Conservation (phyloP, 2,329 filamentous ascomycete species). For the Rutstroemia sp. region DNA sequence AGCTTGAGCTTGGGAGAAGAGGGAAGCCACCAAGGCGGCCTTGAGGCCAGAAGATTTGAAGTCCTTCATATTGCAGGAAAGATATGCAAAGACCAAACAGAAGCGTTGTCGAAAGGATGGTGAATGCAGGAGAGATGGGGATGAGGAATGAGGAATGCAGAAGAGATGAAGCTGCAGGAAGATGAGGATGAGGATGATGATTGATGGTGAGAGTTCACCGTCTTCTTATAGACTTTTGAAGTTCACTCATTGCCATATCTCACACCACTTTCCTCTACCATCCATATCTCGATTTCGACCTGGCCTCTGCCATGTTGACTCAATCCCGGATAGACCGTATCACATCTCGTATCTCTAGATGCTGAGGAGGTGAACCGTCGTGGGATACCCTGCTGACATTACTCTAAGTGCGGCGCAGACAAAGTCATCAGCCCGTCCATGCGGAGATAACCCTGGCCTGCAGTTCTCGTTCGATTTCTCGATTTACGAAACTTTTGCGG, state of each 20-base stretch:
- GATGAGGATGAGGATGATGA: background rate
- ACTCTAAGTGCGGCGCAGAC: background rate
- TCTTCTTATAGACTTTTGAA: slow-evolving; percentile 5
- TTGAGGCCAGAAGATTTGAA: background rate
- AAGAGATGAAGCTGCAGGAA: background rate
- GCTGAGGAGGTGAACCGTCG: background rate
- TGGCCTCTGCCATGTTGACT: background rate
- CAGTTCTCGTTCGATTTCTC: too few relatives aligned
- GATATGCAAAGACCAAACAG: background rate
- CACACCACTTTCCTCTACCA: background rate
- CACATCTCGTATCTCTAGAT: background rate
- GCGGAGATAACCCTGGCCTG: background rate
- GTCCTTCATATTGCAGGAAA: slow-evolving; percentile 4
- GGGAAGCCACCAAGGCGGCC: slow-evolving; percentile 2
- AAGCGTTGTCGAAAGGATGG: background rate
- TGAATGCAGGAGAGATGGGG: background rate
- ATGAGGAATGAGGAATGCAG: background rate
- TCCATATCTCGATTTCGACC: background rate
- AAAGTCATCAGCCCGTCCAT: background rate
- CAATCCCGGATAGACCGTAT: background rate
- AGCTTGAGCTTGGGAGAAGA: slow-evolving; percentile 3
- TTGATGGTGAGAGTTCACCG: background rate
- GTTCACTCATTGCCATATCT: background rate
- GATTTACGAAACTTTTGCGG: too few relatives aligned
- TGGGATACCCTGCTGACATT: background rate